phyloP scores from a whole-genome alignment of 495 filamentous ascomycete genomes.

The Lasiosphaeria hispida region DNA sequence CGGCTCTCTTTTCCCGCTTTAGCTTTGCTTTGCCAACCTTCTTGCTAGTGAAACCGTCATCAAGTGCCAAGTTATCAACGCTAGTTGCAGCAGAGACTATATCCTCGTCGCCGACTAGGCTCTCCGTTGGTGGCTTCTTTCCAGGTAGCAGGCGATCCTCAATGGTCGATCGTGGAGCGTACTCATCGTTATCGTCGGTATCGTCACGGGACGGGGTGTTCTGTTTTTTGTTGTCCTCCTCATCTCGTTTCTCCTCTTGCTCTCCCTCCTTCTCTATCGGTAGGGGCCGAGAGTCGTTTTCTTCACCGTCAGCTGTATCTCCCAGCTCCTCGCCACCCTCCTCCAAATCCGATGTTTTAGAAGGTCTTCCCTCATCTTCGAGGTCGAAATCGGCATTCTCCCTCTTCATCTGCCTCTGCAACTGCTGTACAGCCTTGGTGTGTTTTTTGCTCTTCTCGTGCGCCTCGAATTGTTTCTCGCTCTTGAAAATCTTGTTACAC shows the following conservation, averaged over 20 bases:
- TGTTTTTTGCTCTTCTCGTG: constrained; percentile 98
- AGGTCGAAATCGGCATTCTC: constrained; percentile 65
- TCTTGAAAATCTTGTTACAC: constrained; percentile 91
- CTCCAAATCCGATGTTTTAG: constrained; percentile 22
- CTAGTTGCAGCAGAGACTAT: constrained; percentile 14
- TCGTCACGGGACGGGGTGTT: constrained; percentile 3
- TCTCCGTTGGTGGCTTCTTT: neutral
- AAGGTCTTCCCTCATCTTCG: constrained; percentile 30
- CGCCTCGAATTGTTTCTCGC: constrained; percentile 84
- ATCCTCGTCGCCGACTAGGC: neutral
- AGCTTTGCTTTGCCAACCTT: constrained; percentile 86
- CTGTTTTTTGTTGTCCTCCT: constrained; percentile 1
- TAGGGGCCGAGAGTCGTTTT: too few species aligned
- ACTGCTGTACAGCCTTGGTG: constrained; percentile 72
- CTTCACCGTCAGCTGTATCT: neutral
- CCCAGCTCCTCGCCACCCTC: constrained; percentile 10
- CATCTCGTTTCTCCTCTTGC: constrained; percentile 7
- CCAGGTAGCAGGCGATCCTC: constrained; percentile 34
- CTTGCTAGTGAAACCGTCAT: constrained; percentile 25
- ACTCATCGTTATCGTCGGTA: constrained; percentile 42
- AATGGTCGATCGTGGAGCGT: constrained; percentile 41
- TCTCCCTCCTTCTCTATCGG: too few species aligned
- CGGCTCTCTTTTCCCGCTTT: constrained; percentile 79
- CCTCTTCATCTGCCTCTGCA: constrained; percentile 78
- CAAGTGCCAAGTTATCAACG: constrained; percentile 17